Percentiles rank a stretch among this genome's conserved stretches.
These are phyloP conservation scores for Bombardia bombarda DNA, from an alignment of 495 filamentous ascomycete species.

Conservation along the genomic window DNA sequence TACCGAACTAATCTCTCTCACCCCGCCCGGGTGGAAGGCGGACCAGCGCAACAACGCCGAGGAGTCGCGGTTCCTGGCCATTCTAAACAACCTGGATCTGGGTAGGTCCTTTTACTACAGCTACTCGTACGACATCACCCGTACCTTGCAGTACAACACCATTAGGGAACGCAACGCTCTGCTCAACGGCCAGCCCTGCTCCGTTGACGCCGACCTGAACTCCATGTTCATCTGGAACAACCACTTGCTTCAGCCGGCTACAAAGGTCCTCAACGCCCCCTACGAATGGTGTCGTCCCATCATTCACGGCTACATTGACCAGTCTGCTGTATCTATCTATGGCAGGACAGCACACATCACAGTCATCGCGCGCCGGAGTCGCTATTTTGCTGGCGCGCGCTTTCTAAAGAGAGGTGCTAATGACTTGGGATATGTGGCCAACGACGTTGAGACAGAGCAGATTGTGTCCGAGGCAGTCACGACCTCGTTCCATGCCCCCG, in stretches of 20 bases:
- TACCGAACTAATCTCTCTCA: slow-evolving; percentile 87
- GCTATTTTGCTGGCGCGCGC: slow-evolving; percentile 88
- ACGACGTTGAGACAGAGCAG: slow-evolving; percentile 99
- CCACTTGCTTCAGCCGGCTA: slow-evolving; percentile 73
- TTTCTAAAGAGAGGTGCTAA: slow-evolving; percentile 95
- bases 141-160: slow-evolving; percentile 88
- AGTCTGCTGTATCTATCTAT: slow-evolving; percentile 75
- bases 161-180: slow-evolving; percentile 67
- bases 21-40: slow-evolving; percentile 58
- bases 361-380: slow-evolving; percentile 83
- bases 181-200: slow-evolving; percentile 49
- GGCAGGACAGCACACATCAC: slow-evolving; percentile 84
- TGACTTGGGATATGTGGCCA: slow-evolving; percentile 92
- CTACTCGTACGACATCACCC: slow-evolving; percentile 94
- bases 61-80: slow-evolving; percentile 80
- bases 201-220: slow-evolving; percentile 62
- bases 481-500: slow-evolving; percentile 91
- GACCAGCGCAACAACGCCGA: slow-evolving; percentile 80
- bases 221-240: slow-evolving; percentile 98
- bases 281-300: slow-evolving; percentile 96
- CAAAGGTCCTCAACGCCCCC: slow-evolving; percentile 60
- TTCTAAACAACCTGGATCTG: slow-evolving; percentile 84
- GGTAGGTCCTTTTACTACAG: slow-evolving; percentile 94
- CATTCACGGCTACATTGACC: slow-evolving; percentile 93
- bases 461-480: slow-evolving; percentile 91